Base-by-base conservation (phyloP, 1,139 yeast species). In the Yamadazyma oceani region DNA sequence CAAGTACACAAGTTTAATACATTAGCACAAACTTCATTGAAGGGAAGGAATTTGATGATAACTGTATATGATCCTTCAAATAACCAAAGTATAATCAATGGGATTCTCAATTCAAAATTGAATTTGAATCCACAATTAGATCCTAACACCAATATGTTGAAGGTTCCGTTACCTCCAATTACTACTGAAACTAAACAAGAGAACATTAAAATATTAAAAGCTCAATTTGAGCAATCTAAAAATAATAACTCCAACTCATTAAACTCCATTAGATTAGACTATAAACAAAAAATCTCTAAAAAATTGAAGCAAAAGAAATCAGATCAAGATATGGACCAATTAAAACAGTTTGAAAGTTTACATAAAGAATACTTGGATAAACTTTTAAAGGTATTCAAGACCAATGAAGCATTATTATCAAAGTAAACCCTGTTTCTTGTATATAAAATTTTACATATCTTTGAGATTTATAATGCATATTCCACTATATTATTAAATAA, bases 51-150 rank as follows among this genome's bases (percentile, higher is more conserved):
- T 41, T 69, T 85, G 36, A 64, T 79, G 33, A 75, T 90, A 22
- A 88, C 95, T 0, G 92, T 89, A 2, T 90, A 83, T 58, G 96
- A 89, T 51, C 94, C 96, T 9, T 68, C 68, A 36, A 75, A 86
- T 49, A 73, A 80, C 19, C 85, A 86, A 53, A 73, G 76, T 44
- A 76, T 90, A 19, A 73, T 84, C 33, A 80, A 87, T 42, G 73
- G 89, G 0, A 80, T 90, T 28, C 59, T 88, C 43, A 83, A 77
- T 2, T 71, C 90, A 0, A 78, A 77, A 10, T 62, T 87, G 55
- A 85, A 86, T 50, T 64, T 90, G 67, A 87, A 84, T 43, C 95
- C 97, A 1, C 89, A 84, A 52, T 69, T 71, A 17, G 90, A 87
- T 45, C 78, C 86, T 2, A 85, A 84, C 54, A 80, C 80, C 35